Percentiles rank a stretch among this genome's conserved stretches.
phyloP scores from a whole-genome alignment of 225 moss, liverwort and hornwort species.

The Physcomitrellopsis africana region DNA sequence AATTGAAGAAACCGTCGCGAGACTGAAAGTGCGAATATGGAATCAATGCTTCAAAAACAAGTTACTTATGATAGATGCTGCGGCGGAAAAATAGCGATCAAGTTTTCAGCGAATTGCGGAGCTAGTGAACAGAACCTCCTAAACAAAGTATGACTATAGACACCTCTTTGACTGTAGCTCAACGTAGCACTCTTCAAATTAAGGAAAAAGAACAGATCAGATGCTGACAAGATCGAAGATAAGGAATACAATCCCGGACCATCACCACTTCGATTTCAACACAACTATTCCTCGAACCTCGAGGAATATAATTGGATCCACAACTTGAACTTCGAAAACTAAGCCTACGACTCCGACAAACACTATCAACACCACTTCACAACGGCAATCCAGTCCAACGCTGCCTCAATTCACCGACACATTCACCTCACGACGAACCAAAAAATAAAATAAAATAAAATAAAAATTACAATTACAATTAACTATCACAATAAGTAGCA shows the following conservation, averaged over 20 bases:
- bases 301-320: not conserved
- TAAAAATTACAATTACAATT: no score
- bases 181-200: slow-evolving; percentile 22
- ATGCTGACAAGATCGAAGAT: not conserved
- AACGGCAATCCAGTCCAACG: not conserved
- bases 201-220: not conserved
- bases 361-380: not conserved
- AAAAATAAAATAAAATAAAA: no score
- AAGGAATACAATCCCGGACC: not conserved
- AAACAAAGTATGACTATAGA: not conserved
- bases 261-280: no score
- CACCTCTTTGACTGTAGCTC: slow-evolving; percentile 16
- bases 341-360: no score
- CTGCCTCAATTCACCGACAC: not conserved
- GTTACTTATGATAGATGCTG: slow-evolving; percentile 4
- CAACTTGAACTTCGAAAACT: no score
- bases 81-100: slow-evolving; percentile 16
- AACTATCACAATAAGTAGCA: not conserved
- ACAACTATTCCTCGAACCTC: not conserved
- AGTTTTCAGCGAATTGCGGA: slow-evolving; percentile 21
- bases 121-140: not conserved
- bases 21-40: not conserved
- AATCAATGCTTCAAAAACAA: slow-evolving; percentile 27
- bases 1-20: not conserved
- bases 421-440: not conserved